Percentiles rank a stretch among this genome's conserved stretches.
phyloP scores from a whole-genome alignment of 352 stramenopile genomes.

The Phytopythium chamaehyphon region DNA sequence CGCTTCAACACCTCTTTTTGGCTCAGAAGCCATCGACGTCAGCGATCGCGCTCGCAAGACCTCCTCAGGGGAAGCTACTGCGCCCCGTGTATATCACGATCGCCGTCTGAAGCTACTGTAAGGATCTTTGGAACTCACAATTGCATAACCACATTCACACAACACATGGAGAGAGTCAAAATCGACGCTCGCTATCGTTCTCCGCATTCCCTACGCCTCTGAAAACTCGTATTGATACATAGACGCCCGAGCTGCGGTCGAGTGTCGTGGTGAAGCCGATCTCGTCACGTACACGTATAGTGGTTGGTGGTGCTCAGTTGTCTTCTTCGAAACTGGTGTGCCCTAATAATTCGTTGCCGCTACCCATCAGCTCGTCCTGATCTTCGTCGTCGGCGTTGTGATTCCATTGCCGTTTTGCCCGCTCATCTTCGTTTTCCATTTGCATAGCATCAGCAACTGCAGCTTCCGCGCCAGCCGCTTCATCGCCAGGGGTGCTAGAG shows the following conservation, averaged over 20 bases:
- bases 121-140: background rate
- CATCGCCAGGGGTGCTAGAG: slow-evolving; percentile 46
- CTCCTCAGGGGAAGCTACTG: slow-evolving; percentile 39
- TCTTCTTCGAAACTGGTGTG: slow-evolving; percentile 57
- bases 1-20: slow-evolving; percentile 59
- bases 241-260: background rate
- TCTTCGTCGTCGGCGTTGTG: slow-evolving; percentile 26
- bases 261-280: slow-evolving; percentile 4
- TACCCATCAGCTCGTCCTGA: slow-evolving; percentile 72
- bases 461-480: slow-evolving; percentile 26
- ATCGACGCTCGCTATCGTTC: background rate
- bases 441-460: slow-evolving; percentile 28
- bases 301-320: slow-evolving; percentile 19
- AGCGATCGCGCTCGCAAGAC: slow-evolving; percentile 47
- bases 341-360: slow-evolving; percentile 64
- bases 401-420: slow-evolving; percentile 12
- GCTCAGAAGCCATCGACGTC: slow-evolving; percentile 7
- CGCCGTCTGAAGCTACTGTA: background rate
- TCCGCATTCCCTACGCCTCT: background rate
- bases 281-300: background rate
- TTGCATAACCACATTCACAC: slow-evolving; percentile 7
- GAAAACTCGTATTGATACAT: slow-evolving; percentile 6
- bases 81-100: slow-evolving; percentile 37
- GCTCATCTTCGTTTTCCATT: slow-evolving; percentile 18
- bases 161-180: slow-evolving; percentile 1